Conservation (phyloP, 257 asterid genomes). For the Catharanthus roseus region DNA sequence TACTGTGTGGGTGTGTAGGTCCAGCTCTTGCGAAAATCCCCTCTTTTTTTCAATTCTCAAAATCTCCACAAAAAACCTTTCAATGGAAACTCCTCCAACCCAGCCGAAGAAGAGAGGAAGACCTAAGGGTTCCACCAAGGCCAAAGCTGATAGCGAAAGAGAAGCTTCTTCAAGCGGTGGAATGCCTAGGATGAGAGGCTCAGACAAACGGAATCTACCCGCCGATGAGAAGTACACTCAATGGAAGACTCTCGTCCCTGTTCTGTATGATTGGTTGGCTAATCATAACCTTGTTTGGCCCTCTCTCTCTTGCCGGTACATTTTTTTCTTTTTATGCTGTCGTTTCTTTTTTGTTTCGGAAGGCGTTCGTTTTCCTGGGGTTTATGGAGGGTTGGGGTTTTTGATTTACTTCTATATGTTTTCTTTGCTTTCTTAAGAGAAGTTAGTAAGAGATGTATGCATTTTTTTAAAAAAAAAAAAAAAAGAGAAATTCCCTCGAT, state of each 20-base stretch:
- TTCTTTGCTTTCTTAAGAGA: neutral
- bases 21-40: neutral
- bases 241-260: conserved; percentile 89
- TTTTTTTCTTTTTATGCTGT: neutral
- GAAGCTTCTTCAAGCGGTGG: conserved; percentile 33
- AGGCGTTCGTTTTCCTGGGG: conserved; percentile 1
- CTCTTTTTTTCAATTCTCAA: conserved; percentile 2
- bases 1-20: conserved; percentile 4
- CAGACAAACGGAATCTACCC: conserved; percentile 36
- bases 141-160: conserved; percentile 50
- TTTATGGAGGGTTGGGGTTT: conserved; percentile 21
- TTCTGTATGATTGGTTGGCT: conserved; percentile 54
- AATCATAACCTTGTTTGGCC: conserved; percentile 54
- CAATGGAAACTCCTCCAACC: conserved; percentile 40
- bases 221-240: conserved; percentile 73
- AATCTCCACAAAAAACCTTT: conserved; percentile 3
- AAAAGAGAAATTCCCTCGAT: neutral
- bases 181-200: conserved; percentile 44
- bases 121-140: conserved; percentile 86
- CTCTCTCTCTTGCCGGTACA: conserved; percentile 47
- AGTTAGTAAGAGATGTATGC: neutral
- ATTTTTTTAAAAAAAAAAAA: neutral
- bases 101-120: conserved; percentile 88
- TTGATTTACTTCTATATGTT: neutral
- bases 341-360: neutral